Evolutionary conservation across 2,329 filamentous ascomycete species (phyloP), one percentile per base, ranked within the genome.

Genomic region (Aspergillus sp.): DNA sequence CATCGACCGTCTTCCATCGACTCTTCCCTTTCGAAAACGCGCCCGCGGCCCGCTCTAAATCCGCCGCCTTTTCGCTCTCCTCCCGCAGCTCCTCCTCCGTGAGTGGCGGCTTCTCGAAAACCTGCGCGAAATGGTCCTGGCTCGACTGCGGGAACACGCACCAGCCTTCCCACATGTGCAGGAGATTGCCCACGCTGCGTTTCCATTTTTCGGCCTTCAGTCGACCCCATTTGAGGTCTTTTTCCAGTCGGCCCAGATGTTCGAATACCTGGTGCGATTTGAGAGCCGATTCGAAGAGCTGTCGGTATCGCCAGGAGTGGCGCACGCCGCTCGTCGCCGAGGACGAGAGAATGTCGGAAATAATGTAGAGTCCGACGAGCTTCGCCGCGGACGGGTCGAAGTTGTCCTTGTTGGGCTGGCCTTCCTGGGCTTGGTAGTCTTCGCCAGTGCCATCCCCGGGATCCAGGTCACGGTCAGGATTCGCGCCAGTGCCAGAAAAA

Each of bases 121-220:
- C 72, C 34, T 70, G 65, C 17, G 74, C 73, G 41, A 93, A 82
- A 16, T 74, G 61, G 41, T 83, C 80, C 43, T 89, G 82, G 29
- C 75, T 79, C 34, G 80, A 77, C 17, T 76, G 74, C 1, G 82
- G 78, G 45, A 93, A 93, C 1, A 75, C 70, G 45, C 66, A 73
- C 68, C 71, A 74, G 8, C 66, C 66, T 55, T 76, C 72, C 74
- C 84, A 91, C 22, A 86, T 63, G 29, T 72, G 70, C 6, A 91
- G 63, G 2, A 91, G 68, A 4, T 77, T 68, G 2, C 72, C 71
- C 24, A 91, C 69, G 47, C 81, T 86, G 30, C 83, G 74, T 57
- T 82, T 83, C 82, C 84, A 91, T 58, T 89, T 88, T 41, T 91
- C 84, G 3, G 80, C 79, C 13, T 83, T 79, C 40, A 94, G 64